A percentile compares a stretch with the other conserved stretches of the same genome.
phyloP scores from a whole-genome alignment of 441 rosid species.

The Gossypium schwendimanii region DNA sequence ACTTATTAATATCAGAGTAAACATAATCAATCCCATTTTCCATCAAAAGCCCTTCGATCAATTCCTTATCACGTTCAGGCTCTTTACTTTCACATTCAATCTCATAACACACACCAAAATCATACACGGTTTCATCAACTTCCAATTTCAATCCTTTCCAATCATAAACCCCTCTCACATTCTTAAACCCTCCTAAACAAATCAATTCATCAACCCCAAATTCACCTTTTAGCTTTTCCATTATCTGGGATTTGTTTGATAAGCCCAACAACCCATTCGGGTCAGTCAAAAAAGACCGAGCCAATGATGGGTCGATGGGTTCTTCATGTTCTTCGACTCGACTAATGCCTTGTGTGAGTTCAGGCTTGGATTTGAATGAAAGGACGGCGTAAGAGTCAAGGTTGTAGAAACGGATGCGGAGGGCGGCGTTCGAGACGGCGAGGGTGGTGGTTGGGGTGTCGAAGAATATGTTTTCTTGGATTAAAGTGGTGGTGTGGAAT shows the following conservation, averaged over 20 bases:
- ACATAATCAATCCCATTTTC: constrained; percentile 22
- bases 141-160: constrained; percentile 42
- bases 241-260: constrained; percentile 19
- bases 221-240: constrained; percentile 24
- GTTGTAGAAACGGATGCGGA: constrained; percentile 63
- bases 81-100: constrained; percentile 42
- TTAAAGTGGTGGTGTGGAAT: constrained; percentile 33
- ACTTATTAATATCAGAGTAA: constrained; percentile 21
- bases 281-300: constrained; percentile 20
- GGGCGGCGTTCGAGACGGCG: constrained; percentile 36
- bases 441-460: constrained; percentile 39
- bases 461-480: constrained; percentile 59
- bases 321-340: constrained; percentile 39
- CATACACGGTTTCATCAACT: constrained; percentile 35
- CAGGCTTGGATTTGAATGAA: constrained; percentile 51
- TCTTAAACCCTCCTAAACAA: constrained; percentile 38
- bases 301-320: constrained; percentile 20
- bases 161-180: constrained; percentile 36
- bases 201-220: constrained; percentile 27
- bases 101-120: constrained; percentile 40
- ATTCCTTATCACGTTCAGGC: constrained; percentile 28
- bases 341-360: constrained; percentile 30
- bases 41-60: constrained; percentile 19
- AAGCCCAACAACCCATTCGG: constrained; percentile 21
- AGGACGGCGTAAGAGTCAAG: constrained; percentile 37